phyloP scores from a whole-genome alignment of 2,329 filamentous ascomycete species.

The Penicillium sp. region DNA sequence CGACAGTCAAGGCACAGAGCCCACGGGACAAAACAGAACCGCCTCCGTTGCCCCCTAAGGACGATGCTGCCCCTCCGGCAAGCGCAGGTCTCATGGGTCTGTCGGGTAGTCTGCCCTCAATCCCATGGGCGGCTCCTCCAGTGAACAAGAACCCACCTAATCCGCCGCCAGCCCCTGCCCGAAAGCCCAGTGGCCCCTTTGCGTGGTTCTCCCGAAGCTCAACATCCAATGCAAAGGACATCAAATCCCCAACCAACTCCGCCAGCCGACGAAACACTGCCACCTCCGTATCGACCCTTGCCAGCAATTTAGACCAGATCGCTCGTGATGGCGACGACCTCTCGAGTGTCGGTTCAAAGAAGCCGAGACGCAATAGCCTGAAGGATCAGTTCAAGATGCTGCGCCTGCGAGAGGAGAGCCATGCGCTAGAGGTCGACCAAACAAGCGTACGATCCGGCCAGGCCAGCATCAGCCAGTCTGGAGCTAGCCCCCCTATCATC shows the following conservation, averaged over 20 bases:
- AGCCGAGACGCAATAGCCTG: slow-evolving; percentile 61
- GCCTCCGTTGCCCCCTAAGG: slow-evolving; percentile 35
- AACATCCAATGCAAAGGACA: slow-evolving; percentile 47
- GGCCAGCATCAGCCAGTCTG: slow-evolving; percentile 41
- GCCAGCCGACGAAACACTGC: slow-evolving; percentile 67
- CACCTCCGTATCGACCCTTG: slow-evolving; percentile 73
- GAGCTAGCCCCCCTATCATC: slow-evolving; percentile 50
- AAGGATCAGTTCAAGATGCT: slow-evolving; percentile 77
- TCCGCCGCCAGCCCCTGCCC: slow-evolving; percentile 44
- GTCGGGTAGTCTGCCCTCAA: slow-evolving; percentile 67
- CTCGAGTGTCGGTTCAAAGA: slow-evolving; percentile 46
- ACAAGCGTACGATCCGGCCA: slow-evolving; percentile 49
- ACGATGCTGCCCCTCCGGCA: slow-evolving; percentile 29
- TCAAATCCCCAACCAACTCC: slow-evolving; percentile 54
- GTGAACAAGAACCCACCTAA: slow-evolving; percentile 37
- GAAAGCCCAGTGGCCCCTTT: slow-evolving; percentile 86
- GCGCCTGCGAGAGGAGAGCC: slow-evolving; percentile 70
- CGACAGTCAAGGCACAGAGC: slow-evolving; percentile 25
- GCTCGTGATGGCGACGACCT: slow-evolving; percentile 64
- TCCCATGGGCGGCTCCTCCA: slow-evolving; percentile 67
- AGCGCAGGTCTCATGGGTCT: slow-evolving; percentile 54
- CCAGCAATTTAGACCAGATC: slow-evolving; percentile 73
- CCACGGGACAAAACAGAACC: slow-evolving; percentile 27
- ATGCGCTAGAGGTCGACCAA: slow-evolving; percentile 57
- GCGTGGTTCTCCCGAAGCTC: slow-evolving; percentile 75